phyloP scores from a whole-genome alignment of 257 asterid species.

The Ilex asprella region DNA sequence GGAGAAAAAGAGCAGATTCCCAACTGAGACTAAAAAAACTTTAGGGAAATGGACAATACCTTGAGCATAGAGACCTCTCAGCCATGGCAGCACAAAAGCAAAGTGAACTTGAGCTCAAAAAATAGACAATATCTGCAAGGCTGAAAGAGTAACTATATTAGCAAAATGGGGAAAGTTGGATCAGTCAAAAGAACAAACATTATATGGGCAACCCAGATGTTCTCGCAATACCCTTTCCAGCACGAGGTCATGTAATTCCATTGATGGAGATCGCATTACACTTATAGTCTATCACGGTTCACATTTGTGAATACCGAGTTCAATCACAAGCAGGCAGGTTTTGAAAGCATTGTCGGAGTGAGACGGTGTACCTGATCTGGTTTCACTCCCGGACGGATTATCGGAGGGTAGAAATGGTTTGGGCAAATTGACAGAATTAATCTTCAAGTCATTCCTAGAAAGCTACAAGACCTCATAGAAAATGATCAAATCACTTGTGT shows the following conservation, averaged over 20 bases:
- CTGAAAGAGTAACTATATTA: not conserved
- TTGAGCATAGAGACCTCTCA: too few species aligned
- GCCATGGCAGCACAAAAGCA: not conserved
- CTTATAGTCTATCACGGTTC: slow-evolving; percentile 32
- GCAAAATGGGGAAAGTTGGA: not conserved
- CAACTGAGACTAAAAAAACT: too few species aligned
- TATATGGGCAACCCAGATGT: slow-evolving; percentile 39
- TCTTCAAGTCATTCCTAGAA: slow-evolving; percentile 35
- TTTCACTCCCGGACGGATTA: slow-evolving; percentile 59
- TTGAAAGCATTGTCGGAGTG: slow-evolving; percentile 21
- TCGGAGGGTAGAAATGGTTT: slow-evolving; percentile 54
- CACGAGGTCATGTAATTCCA: slow-evolving; percentile 58
- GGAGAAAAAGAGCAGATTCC: too few species aligned
- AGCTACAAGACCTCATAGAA: slow-evolving; percentile 34
- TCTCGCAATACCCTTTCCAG: slow-evolving; percentile 46
- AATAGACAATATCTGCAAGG: slow-evolving; percentile 8
- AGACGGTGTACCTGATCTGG: slow-evolving; percentile 17
- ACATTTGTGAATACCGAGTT: slow-evolving; percentile 42
- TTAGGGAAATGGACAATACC: too few species aligned
- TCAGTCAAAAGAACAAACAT: slow-evolving; percentile 4
- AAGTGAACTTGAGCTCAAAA: not conserved
- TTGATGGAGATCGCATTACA: slow-evolving; percentile 33
- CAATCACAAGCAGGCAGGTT: slow-evolving; percentile 25
- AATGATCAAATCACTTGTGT: slow-evolving; percentile 34
- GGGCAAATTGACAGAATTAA: slow-evolving; percentile 18